Evolutionary conservation across 768 basidiomycete genomes (phyloP), one percentile per base, ranked within the genome.

Genomic region (Phlegmacium glaucopus): DNA sequence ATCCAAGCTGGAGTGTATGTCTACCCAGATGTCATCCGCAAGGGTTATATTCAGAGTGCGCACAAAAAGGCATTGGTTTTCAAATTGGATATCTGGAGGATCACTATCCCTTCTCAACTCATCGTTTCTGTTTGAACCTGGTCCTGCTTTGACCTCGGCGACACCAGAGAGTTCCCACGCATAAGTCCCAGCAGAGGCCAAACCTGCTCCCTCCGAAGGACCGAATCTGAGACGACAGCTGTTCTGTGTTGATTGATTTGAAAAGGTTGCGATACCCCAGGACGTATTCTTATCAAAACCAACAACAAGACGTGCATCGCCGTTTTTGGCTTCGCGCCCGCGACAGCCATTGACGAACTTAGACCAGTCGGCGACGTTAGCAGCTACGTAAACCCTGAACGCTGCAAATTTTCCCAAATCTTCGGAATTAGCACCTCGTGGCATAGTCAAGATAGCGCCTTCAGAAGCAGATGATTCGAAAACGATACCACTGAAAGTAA

Each of bases 371-470:
- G n/a, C n/a, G n/a, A 45, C 51, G 30, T 60, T 48, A 15, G 42
- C 35, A 1, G 56, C 52, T 5, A 53, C 35, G 35, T 55, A 60
- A 12, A 43, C 44, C 17, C 52, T 37, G 16, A 57, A 40, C 16
- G 39, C 16, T 1, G 45, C 29, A n/a, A 43, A 27, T 29, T 40
- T 57, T 2, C 18, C 25, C 4, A 57, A 36, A 16, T 57, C 54
- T 15, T 55, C 48, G 0, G 51, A 54, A 4, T 47, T 11, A 8
- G 59, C 48, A 1, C 59, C 59, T 9, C 52, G 43, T 13, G 59
- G 59, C 49, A 60, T 55, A 4, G 48, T 56, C 15, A 60, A 46
- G n/a, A 60, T 45, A n/a, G n/a, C n/a, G n/a, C n/a, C n/a, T n/a
- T n/a, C n/a, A n/a, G n/a, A n/a, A n/a, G n/a, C n/a, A n/a, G 47